These are phyloP conservation scores for Dictyostelium firmibasis DNA, from an alignment of 78 protist genomes.

Conservation along the genomic window DNA sequence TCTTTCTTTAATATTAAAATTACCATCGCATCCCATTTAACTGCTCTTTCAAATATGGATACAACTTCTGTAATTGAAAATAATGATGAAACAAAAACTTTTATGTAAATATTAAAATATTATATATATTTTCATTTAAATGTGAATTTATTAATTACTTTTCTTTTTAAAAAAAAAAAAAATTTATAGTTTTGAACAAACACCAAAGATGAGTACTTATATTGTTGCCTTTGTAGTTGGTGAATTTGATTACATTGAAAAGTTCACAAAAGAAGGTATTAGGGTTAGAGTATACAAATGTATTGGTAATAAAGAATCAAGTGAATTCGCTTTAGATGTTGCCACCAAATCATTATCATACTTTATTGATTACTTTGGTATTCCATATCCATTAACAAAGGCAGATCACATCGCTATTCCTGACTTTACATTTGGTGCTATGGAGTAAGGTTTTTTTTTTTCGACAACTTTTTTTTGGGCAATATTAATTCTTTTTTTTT, in stretches of 20 bases:
- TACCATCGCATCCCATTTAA: slow-evolving; percentile 8
- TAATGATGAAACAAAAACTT: slow-evolving; percentile 87
- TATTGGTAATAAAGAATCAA: slow-evolving; percentile 70
- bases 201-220: slow-evolving; percentile 94
- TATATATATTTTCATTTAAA: too few relatives aligned
- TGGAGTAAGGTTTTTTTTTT: slow-evolving; percentile 61
- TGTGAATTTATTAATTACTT: background rate
- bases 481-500: background rate
- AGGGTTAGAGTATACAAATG: slow-evolving; percentile 87
- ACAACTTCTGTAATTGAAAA: background rate
- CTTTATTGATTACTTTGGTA: slow-evolving; percentile 85
- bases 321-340: slow-evolving; percentile 88
- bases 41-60: slow-evolving; percentile 73
- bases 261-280: slow-evolving; percentile 24
- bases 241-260: slow-evolving; percentile 86
- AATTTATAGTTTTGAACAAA: slow-evolving; percentile 1
- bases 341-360: slow-evolving; percentile 70
- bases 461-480: too few relatives aligned
- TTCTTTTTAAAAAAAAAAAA: background rate
- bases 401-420: slow-evolving; percentile 88
- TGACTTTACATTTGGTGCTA: slow-evolving; percentile 90
- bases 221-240: slow-evolving; percentile 92
- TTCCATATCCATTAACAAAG: slow-evolving; percentile 91
- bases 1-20: slow-evolving; percentile 83
- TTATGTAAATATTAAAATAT: background rate